A percentile compares a stretch with the other conserved stretches of the same genome.
These are phyloP conservation scores for Rubroboletus pulcherrimus DNA, from an alignment of 768 basidiomycete genomes.

Conservation along the genomic window DNA sequence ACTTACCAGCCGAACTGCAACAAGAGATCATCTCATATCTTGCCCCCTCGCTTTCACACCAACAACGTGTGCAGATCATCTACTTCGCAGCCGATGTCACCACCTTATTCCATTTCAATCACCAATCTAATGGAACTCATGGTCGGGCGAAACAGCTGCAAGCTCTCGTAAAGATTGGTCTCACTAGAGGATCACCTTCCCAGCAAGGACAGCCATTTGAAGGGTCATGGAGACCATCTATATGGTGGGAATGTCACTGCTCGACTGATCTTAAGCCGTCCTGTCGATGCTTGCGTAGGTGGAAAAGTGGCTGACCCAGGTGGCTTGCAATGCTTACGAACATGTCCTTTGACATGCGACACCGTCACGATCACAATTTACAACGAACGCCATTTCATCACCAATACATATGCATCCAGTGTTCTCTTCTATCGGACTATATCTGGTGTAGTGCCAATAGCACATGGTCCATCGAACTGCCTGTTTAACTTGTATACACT, in stretches of 20 bases:
- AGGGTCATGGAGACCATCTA: constrained; percentile 32
- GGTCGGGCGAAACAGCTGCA: constrained; percentile 2
- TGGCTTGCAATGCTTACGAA: constrained; percentile 48
- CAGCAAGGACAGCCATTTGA: constrained; percentile 24
- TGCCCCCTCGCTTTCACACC: constrained; percentile 52
- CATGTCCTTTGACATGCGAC: constrained; percentile 11
- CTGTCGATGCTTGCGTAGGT: constrained; percentile 28
- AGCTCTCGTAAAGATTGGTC: constrained; percentile 1
- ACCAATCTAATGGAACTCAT: constrained; percentile 15
- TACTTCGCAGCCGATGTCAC: constrained; percentile 43
- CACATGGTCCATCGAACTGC: not conserved
- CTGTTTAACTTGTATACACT: not conserved
- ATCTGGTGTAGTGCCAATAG: constrained; percentile 1
- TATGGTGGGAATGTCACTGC: constrained; percentile 33
- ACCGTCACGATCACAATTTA: not conserved
- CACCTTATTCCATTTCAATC: constrained; percentile 41
- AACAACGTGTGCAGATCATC: constrained; percentile 52
- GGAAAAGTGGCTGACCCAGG: constrained; percentile 46
- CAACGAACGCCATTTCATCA: constrained; percentile 4
- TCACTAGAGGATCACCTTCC: constrained; percentile 4
- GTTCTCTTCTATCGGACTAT: constrained; percentile 6
- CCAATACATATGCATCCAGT: not conserved
- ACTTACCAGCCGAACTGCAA: constrained; percentile 56
- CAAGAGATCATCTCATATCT: constrained; percentile 55
- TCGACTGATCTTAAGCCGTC: constrained; percentile 20